phyloP scores from a whole-genome alignment of 192 early-diverging fungal genomes.

The Polychytrium aggregatum region DNA sequence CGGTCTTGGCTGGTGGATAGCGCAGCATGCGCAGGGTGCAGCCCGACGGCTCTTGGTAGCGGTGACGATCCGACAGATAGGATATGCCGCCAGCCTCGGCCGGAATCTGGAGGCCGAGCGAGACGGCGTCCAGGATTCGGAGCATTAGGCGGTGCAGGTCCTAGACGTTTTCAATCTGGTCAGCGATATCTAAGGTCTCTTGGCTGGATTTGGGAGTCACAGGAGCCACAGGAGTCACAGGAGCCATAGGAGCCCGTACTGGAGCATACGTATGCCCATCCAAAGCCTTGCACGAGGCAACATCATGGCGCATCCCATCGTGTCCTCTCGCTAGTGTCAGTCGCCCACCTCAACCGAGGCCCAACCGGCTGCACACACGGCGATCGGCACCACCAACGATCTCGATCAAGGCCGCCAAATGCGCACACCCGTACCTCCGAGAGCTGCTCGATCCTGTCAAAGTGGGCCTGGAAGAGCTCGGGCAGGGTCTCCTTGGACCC shows the following conservation, averaged over 20 bases:
- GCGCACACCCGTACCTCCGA: too few relatives aligned
- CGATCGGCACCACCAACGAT: too few relatives aligned
- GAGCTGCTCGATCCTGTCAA: conserved; percentile 16
- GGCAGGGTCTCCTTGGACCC: conserved; percentile 19
- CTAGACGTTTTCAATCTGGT: too few relatives aligned
- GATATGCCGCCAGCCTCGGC: conserved; percentile 35
- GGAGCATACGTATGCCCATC: neutral
- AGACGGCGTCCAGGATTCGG: conserved; percentile 44
- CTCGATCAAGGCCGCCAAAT: too few relatives aligned
- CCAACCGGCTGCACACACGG: too few relatives aligned
- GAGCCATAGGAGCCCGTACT: neutral
- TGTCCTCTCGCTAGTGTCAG: too few relatives aligned
- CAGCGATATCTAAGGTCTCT: too few relatives aligned
- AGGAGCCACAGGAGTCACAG: conserved; percentile 2
- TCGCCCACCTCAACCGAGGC: too few relatives aligned
- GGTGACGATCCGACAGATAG: conserved; percentile 37
- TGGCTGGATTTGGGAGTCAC: too few relatives aligned
- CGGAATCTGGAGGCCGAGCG: conserved; percentile 49
- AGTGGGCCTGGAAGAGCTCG: conserved; percentile 10
- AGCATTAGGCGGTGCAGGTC: conserved; percentile 32
- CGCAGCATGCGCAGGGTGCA: conserved; percentile 45
- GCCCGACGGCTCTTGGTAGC: conserved; percentile 7
- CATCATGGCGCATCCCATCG: too few relatives aligned
- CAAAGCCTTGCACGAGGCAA: conserved; percentile 8
- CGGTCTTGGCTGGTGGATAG: conserved; percentile 35